Percentiles rank a stretch among this genome's conserved stretches.
phyloP scores from a whole-genome alignment of 768 basidiomycete species.

The Suillus discolor region DNA sequence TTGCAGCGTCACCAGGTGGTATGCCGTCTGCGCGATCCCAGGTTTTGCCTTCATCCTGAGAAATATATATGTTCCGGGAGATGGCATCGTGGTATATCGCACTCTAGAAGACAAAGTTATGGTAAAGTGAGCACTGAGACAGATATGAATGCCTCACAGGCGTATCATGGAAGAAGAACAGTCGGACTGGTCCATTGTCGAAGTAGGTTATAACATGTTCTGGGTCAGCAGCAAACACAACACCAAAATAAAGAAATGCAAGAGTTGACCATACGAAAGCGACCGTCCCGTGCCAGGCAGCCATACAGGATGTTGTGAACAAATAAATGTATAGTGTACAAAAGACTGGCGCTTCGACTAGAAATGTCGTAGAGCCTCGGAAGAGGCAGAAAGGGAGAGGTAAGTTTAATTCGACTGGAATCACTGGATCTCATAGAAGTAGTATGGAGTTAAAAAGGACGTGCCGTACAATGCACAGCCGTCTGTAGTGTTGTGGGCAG shows the following conservation, averaged over 20 bases:
- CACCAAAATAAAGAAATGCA: conserved; percentile 21
- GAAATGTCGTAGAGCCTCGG: too few relatives aligned
- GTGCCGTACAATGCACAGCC: too few relatives aligned
- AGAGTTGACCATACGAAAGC: conserved; percentile 26
- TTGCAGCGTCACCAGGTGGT: conserved; percentile 57
- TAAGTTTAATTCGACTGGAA: too few relatives aligned
- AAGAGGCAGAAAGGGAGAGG: too few relatives aligned
- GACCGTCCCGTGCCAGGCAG: conserved; percentile 26
- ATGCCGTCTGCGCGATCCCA: conserved; percentile 57
- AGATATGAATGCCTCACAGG: conserved; percentile 51
- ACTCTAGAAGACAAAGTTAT: conserved; percentile 36
- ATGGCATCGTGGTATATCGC: conserved; percentile 80
- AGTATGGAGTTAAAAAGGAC: too few relatives aligned
- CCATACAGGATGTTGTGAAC: conserved; percentile 25
- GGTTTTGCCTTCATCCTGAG: conserved; percentile 82
- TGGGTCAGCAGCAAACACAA: conserved; percentile 45
- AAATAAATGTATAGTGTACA: background rate
- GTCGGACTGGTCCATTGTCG: conserved; percentile 66
- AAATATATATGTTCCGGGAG: conserved; percentile 72
- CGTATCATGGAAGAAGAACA: conserved; percentile 95
- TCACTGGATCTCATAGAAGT: too few relatives aligned
- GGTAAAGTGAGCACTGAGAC: background rate
- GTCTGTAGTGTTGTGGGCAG: too few relatives aligned
- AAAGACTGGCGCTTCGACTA: too few relatives aligned
- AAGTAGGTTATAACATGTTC: conserved; percentile 55